Evolutionary conservation across 139 green algal species (phyloP), one percentile per base, ranked within the genome.

Genomic region (Tetratostichococcus sp.): DNA sequence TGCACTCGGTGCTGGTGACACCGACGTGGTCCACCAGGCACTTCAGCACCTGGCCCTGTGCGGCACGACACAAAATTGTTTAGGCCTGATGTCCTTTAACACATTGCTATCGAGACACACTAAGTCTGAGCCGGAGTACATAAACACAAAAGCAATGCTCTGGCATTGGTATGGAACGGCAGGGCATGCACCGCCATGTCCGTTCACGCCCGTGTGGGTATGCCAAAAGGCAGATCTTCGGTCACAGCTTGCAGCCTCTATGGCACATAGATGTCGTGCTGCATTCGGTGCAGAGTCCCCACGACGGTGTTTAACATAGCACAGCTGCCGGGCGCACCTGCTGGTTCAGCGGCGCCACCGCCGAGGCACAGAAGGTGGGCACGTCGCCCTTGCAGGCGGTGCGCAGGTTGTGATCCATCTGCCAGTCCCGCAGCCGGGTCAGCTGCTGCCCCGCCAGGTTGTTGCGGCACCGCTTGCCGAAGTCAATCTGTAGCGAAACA

Each of bases 361-460:
- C 5, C 4, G 26, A 5, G 5, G 11, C 59, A 78, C 89, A 93
- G 30, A 88, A 65, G 21, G 79, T 73, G 1, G 76, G 58, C 0
- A 91, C 84, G 39, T 92, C 88, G 0, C 75, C 72, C 71, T 76
- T 80, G 88, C 91, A 96, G 3, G 81, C 80, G 25, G 82, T 81
- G 42, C 81, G 79, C 43, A 96, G 77, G 22, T 82, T 84, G 28
- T 86, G 87, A 77, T 96, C 87, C 50, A 94, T 75, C 69, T 83
- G 85, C 80, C 83, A 94, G 83, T 94, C 75, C 1, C 83, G 3
- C 82, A 87, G 78, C 78, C 84, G 32, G 75, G 81, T 82, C 16
- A 83, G 70, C 75, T 89, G 74, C 30, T 83, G 76, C 43, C 28
- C 30, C 21, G 35, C 35, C 33, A 94, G 69, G 67, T 92, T 69